phyloP scores from a whole-genome alignment of 257 asterid genomes.

The Craterostigma plantagineum region DNA sequence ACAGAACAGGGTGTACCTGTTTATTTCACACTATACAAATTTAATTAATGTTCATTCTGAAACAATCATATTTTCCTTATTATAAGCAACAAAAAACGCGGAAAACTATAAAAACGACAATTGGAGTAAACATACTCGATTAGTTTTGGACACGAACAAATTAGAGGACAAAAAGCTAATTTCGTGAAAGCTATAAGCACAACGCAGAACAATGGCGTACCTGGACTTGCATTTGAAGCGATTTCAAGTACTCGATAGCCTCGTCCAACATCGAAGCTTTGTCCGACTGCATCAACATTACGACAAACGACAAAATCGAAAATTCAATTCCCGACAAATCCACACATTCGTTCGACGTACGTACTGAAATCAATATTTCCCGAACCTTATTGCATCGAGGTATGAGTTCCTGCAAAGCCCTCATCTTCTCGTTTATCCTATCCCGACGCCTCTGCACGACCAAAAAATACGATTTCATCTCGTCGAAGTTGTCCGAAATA shows the following conservation, averaged over 20 bases:
- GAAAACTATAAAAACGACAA: no score
- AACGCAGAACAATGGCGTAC: constrained; percentile 12
- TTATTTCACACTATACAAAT: no score
- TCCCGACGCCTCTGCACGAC: constrained; percentile 68
- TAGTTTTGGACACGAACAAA: no score
- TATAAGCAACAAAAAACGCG: no score
- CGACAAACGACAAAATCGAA: constrained; percentile 5
- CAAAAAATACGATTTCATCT: neutral
- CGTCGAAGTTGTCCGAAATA: neutral
- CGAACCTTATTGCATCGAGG: constrained; percentile 89
- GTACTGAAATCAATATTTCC: neutral
- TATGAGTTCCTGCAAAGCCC: constrained; percentile 59
- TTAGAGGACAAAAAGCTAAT: no score
- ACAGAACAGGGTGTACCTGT: no score
- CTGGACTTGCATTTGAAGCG: constrained; percentile 78
- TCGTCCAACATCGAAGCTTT: constrained; percentile 83
- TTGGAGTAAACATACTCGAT: no score
- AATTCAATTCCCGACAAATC: no score
- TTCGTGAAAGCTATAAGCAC: no score
- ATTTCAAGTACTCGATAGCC: constrained; percentile 71
- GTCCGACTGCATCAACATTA: constrained; percentile 37
- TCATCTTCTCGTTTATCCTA: constrained; percentile 81
- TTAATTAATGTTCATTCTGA: no score
- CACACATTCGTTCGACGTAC: neutral
- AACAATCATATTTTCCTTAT: no score